Evolutionary conservation across 2,329 filamentous ascomycete genomes (phyloP).

Genomic region (Rhexocercosporidium sp.): DNA sequence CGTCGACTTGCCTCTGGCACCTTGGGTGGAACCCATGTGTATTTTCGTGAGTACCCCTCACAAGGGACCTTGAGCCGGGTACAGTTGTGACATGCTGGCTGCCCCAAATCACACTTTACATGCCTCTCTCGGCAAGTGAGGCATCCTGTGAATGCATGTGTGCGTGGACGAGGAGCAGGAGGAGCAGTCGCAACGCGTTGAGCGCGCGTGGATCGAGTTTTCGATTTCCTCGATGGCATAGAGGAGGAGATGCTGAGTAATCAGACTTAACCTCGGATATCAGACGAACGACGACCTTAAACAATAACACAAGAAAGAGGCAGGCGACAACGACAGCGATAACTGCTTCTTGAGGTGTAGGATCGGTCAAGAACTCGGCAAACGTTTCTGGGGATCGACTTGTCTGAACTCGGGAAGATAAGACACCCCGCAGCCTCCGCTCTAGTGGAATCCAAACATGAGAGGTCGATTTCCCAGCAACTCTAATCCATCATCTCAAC

Average conservation of each 20-base stretch:
- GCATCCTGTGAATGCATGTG: conserved; percentile 29
- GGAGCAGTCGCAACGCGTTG: neutral
- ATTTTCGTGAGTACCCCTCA: conserved; percentile 25
- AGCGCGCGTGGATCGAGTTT: neutral
- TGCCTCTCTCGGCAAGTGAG: conserved; percentile 24
- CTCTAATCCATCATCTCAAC: conserved; percentile 2
- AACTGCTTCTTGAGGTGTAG: neutral
- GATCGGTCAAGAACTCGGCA: neutral
- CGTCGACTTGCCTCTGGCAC: conserved; percentile 1
- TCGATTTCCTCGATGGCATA: neutral
- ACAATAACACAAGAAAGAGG: conserved; percentile 11
- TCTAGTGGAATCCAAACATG: neutral
- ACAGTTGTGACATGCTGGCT: conserved; percentile 25
- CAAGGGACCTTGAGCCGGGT: conserved; percentile 20
- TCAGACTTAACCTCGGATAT: neutral
- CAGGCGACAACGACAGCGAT: conserved; percentile 16
- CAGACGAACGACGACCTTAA: neutral
- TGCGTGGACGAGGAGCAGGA: conserved; percentile 22
- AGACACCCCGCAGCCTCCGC: neutral
- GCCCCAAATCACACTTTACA: conserved; percentile 28
- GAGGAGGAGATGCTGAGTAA: neutral
- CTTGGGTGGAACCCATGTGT: conserved; percentile 25
- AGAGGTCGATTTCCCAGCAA: neutral
- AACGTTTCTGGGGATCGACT: neutral
- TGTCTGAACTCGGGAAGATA: neutral